These are phyloP conservation scores for Cornus suecica DNA, from an alignment of 148 eudicot genomes.

Conservation along the genomic window DNA sequence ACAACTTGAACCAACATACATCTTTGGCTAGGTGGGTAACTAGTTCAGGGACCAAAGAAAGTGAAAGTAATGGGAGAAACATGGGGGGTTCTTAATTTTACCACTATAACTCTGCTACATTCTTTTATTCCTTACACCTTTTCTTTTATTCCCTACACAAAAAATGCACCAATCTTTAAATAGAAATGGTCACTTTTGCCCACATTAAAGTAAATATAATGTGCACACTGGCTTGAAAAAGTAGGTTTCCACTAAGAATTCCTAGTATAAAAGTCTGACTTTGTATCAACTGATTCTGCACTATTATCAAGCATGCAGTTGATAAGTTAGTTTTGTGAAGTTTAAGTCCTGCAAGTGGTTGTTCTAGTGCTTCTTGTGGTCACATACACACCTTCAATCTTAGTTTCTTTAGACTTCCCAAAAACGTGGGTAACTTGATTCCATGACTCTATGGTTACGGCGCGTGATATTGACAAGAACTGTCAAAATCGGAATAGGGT, in stretches of 20 bases:
- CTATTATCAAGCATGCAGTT: neutral
- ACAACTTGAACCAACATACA: neutral
- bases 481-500: neutral
- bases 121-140: neutral
- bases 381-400: conserved; percentile 16
- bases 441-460: neutral
- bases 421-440: conserved; percentile 23
- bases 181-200: conserved; percentile 27
- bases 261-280: conserved; percentile 19
- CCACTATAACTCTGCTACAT: conserved; percentile 12
- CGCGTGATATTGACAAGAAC: conserved; percentile 21
- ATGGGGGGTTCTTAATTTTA: neutral
- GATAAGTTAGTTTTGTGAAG: neutral
- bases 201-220: conserved; percentile 16
- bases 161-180: conserved; percentile 23
- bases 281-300: conserved; percentile 13
- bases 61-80: neutral
- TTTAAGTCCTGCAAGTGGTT: conserved; percentile 12
- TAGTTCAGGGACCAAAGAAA: conserved; percentile 11
- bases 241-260: conserved; percentile 26
- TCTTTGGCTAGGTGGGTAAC: neutral
- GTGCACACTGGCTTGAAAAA: too few relatives aligned
- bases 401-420: conserved; percentile 15
- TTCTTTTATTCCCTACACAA: neutral
- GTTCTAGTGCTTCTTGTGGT: conserved; percentile 35